Base-by-base conservation (phyloP, 805 yeast genomes). In the Saturnispora saitoi region DNA sequence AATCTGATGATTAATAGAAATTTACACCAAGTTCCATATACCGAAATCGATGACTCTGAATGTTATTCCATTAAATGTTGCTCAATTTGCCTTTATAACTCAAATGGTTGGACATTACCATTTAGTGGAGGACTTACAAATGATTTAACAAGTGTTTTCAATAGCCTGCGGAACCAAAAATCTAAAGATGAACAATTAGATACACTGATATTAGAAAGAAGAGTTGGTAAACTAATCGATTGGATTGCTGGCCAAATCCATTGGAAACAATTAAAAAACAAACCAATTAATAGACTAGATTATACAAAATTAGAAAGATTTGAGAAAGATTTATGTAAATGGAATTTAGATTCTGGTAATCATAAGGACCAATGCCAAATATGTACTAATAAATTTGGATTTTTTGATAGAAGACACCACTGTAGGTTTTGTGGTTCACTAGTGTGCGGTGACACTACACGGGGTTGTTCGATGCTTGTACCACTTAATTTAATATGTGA, bases 401-500 rank as follows among this genome's bases (percentile, higher is more conserved):
- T 78, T 11, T 45, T 56, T 0, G 56, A 76, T 22, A 68, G 97
- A 45, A 86, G 83, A 54, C 98, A 93, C 61, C 99, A 91, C 62
- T 93, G 99, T 63, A 69, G 98, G 32, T 63, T 89, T 24, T 91
- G 99, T 68, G 98, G 98, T 0, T 59, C 65, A 26, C 77, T 85
- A 1, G 86, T 88, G 0, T 91, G 97, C 66, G 95, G 83, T 24
- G 82, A 81, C 54, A 56, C 63, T 45, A 66, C 51, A 43, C 74
- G 70, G 8, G 81, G 69, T 12, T 91, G 99, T 62, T 88, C 96
- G 0, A 77, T 80, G 60, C 78, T 79, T 48, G 81, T 87, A 0
- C 86, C 86, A 0, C 56, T 82, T 2, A 61, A 60, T 19, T 57
- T 69, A 11, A 56, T 78, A 15, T 52, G 71, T 31, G 63, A 63